Conservation (phyloP, 495 filamentous ascomycete species). For the Monascus purpureus region DNA sequence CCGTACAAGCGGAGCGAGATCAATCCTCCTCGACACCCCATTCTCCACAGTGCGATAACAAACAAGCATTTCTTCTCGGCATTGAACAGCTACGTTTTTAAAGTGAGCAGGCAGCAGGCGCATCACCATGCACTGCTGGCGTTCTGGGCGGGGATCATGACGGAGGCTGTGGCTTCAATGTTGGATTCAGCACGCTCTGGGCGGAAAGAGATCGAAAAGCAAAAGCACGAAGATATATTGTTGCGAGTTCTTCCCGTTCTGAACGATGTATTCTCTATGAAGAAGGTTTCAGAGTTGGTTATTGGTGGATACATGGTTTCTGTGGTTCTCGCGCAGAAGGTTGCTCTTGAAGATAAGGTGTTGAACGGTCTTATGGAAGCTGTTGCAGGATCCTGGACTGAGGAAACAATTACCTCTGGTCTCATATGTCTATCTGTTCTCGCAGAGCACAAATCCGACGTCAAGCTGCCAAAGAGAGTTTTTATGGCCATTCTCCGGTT, state of each 20-base stretch:
- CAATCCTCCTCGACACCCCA: slow-evolving; percentile 59
- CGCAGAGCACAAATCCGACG: slow-evolving; percentile 53
- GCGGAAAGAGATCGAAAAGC: slow-evolving; percentile 46
- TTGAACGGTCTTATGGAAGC: slow-evolving; percentile 76
- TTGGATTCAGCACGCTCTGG: slow-evolving; percentile 62
- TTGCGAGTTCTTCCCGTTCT: slow-evolving; percentile 60
- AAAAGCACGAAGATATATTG: slow-evolving; percentile 67
- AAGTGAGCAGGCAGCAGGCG: slow-evolving; percentile 48
- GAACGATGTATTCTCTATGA: slow-evolving; percentile 59
- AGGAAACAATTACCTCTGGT: slow-evolving; percentile 55
- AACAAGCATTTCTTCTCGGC: slow-evolving; percentile 54
- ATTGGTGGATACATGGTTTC: slow-evolving; percentile 84
- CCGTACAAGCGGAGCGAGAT: slow-evolving; percentile 67
- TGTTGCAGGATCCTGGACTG: slow-evolving; percentile 57
- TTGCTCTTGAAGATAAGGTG: slow-evolving; percentile 56
- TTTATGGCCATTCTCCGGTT: slow-evolving; percentile 54
- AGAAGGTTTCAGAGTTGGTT: slow-evolving; percentile 57
- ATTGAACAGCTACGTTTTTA: slow-evolving; percentile 61
- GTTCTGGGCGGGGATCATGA: slow-evolving; percentile 77
- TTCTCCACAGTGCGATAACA: slow-evolving; percentile 66
- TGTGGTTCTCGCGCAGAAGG: slow-evolving; percentile 70
- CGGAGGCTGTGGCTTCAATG: slow-evolving; percentile 68
- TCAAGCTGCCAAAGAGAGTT: slow-evolving; percentile 46
- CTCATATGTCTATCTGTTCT: slow-evolving; percentile 69
- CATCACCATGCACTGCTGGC: slow-evolving; percentile 63